Base-by-base conservation (phyloP, 208 protist genomes). In the Trypanosoma scelopori region DNA sequence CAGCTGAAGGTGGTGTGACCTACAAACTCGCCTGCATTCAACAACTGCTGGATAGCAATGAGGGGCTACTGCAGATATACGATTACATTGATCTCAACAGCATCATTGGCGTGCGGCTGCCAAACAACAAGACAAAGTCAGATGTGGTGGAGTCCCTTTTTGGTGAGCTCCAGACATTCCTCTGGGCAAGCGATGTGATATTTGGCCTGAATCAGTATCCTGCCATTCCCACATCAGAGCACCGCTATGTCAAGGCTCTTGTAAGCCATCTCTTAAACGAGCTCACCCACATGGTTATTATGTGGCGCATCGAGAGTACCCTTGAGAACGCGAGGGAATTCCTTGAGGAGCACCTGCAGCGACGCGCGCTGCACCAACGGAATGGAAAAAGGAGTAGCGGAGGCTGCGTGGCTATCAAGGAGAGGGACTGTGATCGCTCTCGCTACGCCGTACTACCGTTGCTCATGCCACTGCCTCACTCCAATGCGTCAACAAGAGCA, bases 71-170 rank as follows among this genome's bases (percentile, higher is more conserved):
- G n/a, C 72, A 72, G 47, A 83, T 91, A 43, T 96, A 96, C 66
- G 85, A 96, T 58, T 87, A 88, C 42, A 64, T 96, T 28, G 37
- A 81, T 15, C 65, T 93, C 3, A 79, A 91, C 67, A 55, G 66
- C n/a, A 61, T 96, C 7, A 69, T 82, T 7, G 81, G 82, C 13
- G 18, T 69, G 13, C 28, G 69, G 0, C 62, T 96, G 20, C 64
- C 84, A 22, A 83, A 92, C 67, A 87, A 71, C 56, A 96, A 96
- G 61, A 71, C 77, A 13, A 96, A 96, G 66, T 61, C 90, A 0
- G 90, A 96, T 59, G 84, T 92, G 7, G 79, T 96, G 0, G 90
- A 96, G 64, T 72, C 82, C 28, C 20, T 96, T n/a, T 79, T 91
- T 56, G 90, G 90, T 1, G 87, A 96, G 65, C 75, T 96, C 25